A percentile compares a stretch with the other conserved stretches of the same genome.
Evolutionary conservation across 805 yeast genomes (phyloP).

Genomic region (Starmerella potacharoeniae): DNA sequence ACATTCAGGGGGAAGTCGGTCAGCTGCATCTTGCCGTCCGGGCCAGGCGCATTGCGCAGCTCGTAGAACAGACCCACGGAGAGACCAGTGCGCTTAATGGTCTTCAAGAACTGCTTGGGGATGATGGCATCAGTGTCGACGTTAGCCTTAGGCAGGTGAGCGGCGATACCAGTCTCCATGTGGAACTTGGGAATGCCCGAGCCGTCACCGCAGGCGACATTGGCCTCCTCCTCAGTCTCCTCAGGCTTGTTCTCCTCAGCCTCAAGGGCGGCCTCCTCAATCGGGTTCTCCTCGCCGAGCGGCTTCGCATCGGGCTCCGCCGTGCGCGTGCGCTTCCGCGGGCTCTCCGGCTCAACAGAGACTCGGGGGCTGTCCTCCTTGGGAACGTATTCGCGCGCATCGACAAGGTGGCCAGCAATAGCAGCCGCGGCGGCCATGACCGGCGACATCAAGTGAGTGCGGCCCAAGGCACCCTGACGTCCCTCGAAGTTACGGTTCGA

Average conservation of each 20-base stretch:
- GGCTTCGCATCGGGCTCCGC: constrained; percentile 44
- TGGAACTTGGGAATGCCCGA: constrained; percentile 65
- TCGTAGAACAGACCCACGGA: constrained; percentile 83
- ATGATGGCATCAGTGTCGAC: constrained; percentile 98
- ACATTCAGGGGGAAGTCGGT: constrained; percentile 89
- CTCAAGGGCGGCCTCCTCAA: constrained; percentile 40
- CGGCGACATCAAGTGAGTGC: constrained; percentile 97
- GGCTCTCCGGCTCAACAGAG: constrained; percentile 26
- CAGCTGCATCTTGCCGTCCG: constrained; percentile 45
- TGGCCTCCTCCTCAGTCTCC: constrained; percentile 21
- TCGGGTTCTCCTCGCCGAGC: constrained; percentile 42
- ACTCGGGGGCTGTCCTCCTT: constrained; percentile 27
- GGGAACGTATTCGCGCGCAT: constrained; percentile 64
- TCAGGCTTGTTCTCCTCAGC: constrained; percentile 30
- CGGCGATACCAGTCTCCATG: constrained; percentile 73
- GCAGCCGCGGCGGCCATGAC: constrained; percentile 99
- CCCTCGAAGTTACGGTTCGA: constrained; percentile 98
- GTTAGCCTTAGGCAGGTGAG: constrained; percentile 88
- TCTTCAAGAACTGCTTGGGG: constrained; percentile 95
- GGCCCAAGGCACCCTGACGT: constrained; percentile 91
- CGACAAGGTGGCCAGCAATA: constrained; percentile 78
- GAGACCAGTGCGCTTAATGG: constrained; percentile 94
- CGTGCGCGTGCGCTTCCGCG: constrained; percentile 1
- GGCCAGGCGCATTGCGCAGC: constrained; percentile 56
- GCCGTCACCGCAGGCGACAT: constrained; percentile 27